phyloP scores from a whole-genome alignment of 495 filamentous ascomycete genomes.

The Xylaria venustula region DNA sequence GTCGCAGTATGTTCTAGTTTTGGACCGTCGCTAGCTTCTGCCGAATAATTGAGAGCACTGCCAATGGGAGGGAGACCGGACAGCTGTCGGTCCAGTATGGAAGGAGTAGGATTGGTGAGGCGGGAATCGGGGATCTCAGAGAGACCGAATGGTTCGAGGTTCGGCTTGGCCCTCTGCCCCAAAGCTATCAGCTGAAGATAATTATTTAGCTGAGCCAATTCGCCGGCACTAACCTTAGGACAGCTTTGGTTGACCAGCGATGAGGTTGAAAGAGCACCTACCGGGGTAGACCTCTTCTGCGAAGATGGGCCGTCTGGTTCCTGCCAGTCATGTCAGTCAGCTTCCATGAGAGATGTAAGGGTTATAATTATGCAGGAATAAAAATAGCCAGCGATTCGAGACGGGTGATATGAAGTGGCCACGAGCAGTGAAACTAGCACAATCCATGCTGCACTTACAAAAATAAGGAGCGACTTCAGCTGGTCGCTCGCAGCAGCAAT shows the following conservation, averaged over 20 bases:
- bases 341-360: not conserved
- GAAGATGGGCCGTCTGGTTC: conserved; percentile 21
- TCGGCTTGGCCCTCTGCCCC: conserved; percentile 48
- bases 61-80: conserved; percentile 32
- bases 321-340: conserved; percentile 16
- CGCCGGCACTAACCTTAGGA: conserved; percentile 36
- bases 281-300: conserved; percentile 39
- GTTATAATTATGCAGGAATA: not conserved
- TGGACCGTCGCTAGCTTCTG: not conserved
- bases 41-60: not conserved
- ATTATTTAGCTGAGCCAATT: not conserved
- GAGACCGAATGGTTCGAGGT: conserved; percentile 37
- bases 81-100: conserved; percentile 68
- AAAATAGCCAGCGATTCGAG: not conserved
- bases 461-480: conserved; percentile 24
- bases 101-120: conserved; percentile 60
- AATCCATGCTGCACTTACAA: conserved; percentile 20
- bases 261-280: conserved; percentile 41
- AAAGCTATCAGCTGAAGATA: conserved; percentile 27
- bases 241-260: conserved; percentile 50
- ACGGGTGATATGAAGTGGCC: not conserved
- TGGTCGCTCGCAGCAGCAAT: conserved; percentile 31
- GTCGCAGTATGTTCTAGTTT: conserved; percentile 48
- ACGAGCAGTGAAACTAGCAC: not conserved
- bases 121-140: conserved; percentile 33